Evolutionary conservation across 2,329 filamentous ascomycete species (phyloP), one percentile per base, ranked within the genome.

Genomic region (Ophiostoma fasciatum): DNA sequence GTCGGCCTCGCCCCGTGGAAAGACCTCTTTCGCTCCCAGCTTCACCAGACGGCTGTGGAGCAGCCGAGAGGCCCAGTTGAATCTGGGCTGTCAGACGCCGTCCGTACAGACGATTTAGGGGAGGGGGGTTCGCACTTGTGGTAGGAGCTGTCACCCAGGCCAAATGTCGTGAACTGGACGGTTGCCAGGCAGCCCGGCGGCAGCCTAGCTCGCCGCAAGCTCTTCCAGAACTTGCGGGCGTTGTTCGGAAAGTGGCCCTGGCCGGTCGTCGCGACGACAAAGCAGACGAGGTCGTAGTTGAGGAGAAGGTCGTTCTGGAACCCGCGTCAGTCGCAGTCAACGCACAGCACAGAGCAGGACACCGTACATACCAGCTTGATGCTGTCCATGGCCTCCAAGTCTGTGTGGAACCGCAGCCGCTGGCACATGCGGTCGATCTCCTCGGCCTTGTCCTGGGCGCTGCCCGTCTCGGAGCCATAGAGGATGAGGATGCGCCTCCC

Each of bases 381-480:
- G 37, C 67, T 66, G 51, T 94, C 75, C 58, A 96, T 71, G 54
- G 87, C 83, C 38, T 74, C 71, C 18, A 94, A 74, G 35, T 71
- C 67, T 17, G 78, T 82, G 43, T 68, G 58, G 56, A 96, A 94
- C 49, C 76, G 82, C 39, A 94, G 61, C 22, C 88, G 71, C 58
- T 88, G 76, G 25, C 75, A 70, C 45, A 82, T 58, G 28, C 76
- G 67, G 27, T 78, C 82, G 42, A 96, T 62, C 53, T 94, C 84
- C 49, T 84, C 77, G 15, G 90, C 88, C 44, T 88, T 73, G 57
- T 96, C 88, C 57, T 94, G 82, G 37, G 84, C 79, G 51, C 90
- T 94, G 38, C 90, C 90, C 17, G 87, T 96, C 62, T 98, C 90
- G 27, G 88, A 92, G 37, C 84, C 90, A 59, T 94, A 98, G 23